Evolutionary conservation across 176 grass and related monocot species (phyloP).

Genomic region (Oryza glumipatula): DNA sequence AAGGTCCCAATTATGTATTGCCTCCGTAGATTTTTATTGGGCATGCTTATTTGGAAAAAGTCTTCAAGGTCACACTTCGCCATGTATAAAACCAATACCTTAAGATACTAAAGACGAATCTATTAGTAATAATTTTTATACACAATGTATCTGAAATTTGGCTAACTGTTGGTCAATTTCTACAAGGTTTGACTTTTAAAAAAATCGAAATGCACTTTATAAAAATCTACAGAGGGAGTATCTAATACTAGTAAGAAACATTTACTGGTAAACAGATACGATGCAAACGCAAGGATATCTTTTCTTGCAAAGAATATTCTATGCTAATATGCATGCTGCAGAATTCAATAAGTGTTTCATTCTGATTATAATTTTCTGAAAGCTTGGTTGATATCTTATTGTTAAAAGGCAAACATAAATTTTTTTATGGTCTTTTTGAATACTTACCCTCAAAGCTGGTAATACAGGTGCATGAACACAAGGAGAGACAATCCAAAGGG

Average conservation of each 20-base stretch:
- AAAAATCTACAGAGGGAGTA: neutral
- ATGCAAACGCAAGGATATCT: conserved; percentile 10
- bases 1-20: neutral
- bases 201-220: neutral
- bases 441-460: conserved; percentile 39
- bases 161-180: neutral
- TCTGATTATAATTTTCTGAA: conserved; percentile 30
- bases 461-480: conserved; percentile 92
- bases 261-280: neutral
- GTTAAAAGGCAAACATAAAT: neutral
- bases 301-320: conserved; percentile 28
- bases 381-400: conserved; percentile 34
- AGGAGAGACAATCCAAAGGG: conserved; percentile 97
- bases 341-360: conserved; percentile 16
- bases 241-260: neutral
- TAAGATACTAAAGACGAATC: neutral
- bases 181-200: neutral
- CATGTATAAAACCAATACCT: too few species aligned
- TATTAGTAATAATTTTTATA: neutral
- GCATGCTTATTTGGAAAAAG: neutral
- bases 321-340: conserved; percentile 33
- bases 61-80: neutral
- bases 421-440: conserved; percentile 25
- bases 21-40: neutral
- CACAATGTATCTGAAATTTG: too few species aligned